These are phyloP conservation scores for Mychonastes homosphaera DNA, from an alignment of 139 green algal genomes.

Conservation along the genomic window DNA sequence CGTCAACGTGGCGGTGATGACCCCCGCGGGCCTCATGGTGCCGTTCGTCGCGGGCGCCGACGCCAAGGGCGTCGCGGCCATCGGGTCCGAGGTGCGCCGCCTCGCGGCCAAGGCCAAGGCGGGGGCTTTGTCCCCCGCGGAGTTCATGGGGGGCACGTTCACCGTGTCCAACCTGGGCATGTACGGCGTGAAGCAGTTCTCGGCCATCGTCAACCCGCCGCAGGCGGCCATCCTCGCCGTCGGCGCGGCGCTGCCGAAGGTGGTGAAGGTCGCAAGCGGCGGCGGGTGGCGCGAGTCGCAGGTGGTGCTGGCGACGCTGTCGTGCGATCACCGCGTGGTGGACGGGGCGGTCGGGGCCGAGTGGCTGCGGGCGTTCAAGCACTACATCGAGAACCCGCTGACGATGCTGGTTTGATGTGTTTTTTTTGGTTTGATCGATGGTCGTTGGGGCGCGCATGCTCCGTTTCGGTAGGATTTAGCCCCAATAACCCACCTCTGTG, in stretches of 20 bases:
- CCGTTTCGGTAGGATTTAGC: too few relatives aligned
- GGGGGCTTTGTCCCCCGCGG: conserved; percentile 74
- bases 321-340: conserved; percentile 94
- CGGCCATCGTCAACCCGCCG: conserved; percentile 93
- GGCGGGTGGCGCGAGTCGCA: conserved; percentile 15
- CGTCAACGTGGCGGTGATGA: conserved; percentile 75
- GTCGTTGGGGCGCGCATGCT: too few relatives aligned
- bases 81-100: conserved; percentile 54
- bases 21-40: conserved; percentile 63
- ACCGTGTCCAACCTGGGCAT: conserved; percentile 93
- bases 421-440: too few relatives aligned
- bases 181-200: conserved; percentile 84
- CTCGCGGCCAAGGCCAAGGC: conserved; percentile 76
- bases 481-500: too few relatives aligned
- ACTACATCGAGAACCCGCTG: conserved; percentile 79
- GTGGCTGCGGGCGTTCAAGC: conserved; percentile 91
- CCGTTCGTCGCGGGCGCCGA: conserved; percentile 71
- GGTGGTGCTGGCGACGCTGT: conserved; percentile 71
- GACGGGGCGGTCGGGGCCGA: conserved; percentile 91
- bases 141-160: conserved; percentile 85
- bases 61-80: conserved; percentile 53
- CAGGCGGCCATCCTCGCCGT: conserved; percentile 46
- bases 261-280: conserved; percentile 12
- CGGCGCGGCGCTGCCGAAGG: conserved; percentile 19
- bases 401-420: conserved; percentile 73